Evolutionary conservation across 768 basidiomycete genomes (phyloP), one percentile per base, ranked within the genome.

Genomic region (Kwoniella shandongensis): DNA sequence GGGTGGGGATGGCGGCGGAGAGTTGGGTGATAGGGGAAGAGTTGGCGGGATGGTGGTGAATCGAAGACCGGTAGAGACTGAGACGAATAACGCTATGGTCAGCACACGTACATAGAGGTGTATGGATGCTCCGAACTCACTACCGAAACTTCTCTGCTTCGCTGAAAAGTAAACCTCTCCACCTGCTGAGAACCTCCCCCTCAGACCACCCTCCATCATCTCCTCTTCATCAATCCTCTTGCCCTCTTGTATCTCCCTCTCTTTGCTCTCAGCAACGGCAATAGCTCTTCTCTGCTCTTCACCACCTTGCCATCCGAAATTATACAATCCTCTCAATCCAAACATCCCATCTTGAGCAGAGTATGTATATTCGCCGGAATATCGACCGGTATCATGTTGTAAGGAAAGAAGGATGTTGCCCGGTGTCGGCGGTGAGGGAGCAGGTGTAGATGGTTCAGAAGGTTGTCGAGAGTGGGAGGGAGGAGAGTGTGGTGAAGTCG

Each of bases 141-240:
- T 86, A 72, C 94, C 94, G 0, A 89, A 89, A 72, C 91, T 93
- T 65, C 85, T 84, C 77, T 97, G 91, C 72, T 89, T 89, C 8
- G 89, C 88, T 59, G 91, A 94, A 72, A 94, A 84, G 76, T 96
- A 98, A 18, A 96, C 76, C 73, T 98, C 94, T 13, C 89, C 93
- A 26, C 94, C 94, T 17, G 91, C 85, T 0, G 90, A 92, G 44
- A 96, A 83, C 23, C 94, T 83, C 0, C 94, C 94, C 70, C 85
- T 88, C 27, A 97, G 80, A 0, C 94, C 93, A 27, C 90, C 89
- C 54, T 91, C 89, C 62, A 91, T 86, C 25, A 88, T 87, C 44
- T 96, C 93, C 77, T 94, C 92, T 72, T 94, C 92, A 53, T 97
- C 94, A 3, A 96, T 85, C n/a, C 92, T 83, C 76, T 88, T 91